Conservation (phyloP, 176 grass and related monocot species). For the Eleusine indica region DNA sequence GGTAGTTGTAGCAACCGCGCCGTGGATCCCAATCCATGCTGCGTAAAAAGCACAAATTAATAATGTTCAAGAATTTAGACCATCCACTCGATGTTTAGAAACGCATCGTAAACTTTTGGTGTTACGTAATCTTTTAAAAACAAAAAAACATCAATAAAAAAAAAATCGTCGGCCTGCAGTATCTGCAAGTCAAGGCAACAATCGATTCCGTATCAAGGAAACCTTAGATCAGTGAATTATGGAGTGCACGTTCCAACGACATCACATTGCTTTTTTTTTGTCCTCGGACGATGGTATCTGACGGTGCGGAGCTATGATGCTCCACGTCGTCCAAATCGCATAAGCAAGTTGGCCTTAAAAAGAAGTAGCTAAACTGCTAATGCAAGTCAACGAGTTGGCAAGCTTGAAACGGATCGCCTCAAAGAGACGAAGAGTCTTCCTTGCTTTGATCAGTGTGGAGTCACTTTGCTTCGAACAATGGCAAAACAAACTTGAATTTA, state of each 20-base stretch:
- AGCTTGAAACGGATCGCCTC: background rate
- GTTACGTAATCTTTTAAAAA: no score
- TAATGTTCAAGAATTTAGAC: background rate
- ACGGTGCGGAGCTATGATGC: background rate
- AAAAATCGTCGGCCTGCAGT: background rate
- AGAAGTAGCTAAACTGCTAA: background rate
- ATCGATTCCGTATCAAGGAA: background rate
- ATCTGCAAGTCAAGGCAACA: conserved; percentile 2
- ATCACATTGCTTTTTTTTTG: no score
- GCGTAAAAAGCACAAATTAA: background rate
- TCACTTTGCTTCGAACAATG: background rate
- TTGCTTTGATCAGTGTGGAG: background rate
- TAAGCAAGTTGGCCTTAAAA: background rate
- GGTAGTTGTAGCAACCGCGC: background rate
- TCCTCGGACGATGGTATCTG: background rate
- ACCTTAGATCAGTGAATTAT: background rate
- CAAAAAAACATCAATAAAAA: background rate
- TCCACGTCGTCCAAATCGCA: background rate
- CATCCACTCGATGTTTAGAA: background rate
- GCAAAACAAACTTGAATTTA: background rate
- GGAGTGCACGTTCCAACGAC: conserved; percentile 24
- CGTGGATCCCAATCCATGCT: background rate
- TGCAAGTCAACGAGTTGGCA: conserved; percentile 9
- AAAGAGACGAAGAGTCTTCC: background rate
- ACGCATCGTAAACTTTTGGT: background rate